Evolutionary conservation across 1,139 yeast genomes (phyloP), one percentile per base, ranked within the genome.

Genomic region (Nakaseomyces bracarensis): DNA sequence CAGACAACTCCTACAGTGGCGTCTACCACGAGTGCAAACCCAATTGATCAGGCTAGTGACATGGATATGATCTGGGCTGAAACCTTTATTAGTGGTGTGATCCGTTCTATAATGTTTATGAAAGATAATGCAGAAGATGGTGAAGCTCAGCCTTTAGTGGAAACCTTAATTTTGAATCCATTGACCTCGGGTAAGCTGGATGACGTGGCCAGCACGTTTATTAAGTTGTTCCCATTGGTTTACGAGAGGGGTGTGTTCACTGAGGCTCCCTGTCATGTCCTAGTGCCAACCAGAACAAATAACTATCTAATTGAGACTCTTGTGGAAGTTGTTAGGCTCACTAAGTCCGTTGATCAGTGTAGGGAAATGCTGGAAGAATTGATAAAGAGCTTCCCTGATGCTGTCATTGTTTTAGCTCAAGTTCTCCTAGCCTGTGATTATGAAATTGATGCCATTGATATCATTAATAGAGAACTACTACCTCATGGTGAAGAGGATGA

Each of bases 291-390:
- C 79, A 53, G 80, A 72, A 51, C 85, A 87, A 28, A 79, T 82
- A 91, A 91, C 61, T 79, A 82, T 60, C 69, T 93, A 45, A 84
- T 86, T 7, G 95, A 87, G 58, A 89, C 94, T 1, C 75, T 93
- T 49, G 58, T 86, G 50, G 77, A 77, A 57, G 71, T 81, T 41
- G 74, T 85, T 36, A 73, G 79, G 49, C 63, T 87, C 45, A 84
- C 96, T 1, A 83, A 82, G 39, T 66, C 73, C 49, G 80, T 74
- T 56, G 82, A 75, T 34, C 68, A 72, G 29, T 95, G 91, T 1
- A 55, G 77, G 56, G 67, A 74, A 51, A 64, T 79, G 66, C 57
- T 87, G 60, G 68, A 67, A 45, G 56, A 70, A 3, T 28, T 59
- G 36, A 45, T 49, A 7, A 29, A 35, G 18, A 43, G 47, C 19